These are phyloP conservation scores for Globisporangium acanthophoron DNA, from an alignment of 352 stramenopile genomes.

Conservation along the genomic window DNA sequence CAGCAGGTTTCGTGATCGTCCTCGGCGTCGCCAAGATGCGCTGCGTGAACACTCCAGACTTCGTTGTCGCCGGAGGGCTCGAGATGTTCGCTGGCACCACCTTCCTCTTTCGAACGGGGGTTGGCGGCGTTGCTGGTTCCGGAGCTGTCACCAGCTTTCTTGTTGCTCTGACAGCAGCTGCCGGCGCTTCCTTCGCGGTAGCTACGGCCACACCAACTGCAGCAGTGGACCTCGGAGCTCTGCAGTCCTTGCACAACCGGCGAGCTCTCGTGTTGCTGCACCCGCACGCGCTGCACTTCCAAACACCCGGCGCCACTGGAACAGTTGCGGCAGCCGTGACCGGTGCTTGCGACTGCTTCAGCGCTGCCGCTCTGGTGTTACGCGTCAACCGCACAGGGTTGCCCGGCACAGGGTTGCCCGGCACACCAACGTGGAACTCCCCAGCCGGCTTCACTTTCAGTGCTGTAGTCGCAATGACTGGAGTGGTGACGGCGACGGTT, in stretches of 20 bases:
- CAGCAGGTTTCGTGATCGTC: constrained; percentile 6
- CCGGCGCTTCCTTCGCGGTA: neutral
- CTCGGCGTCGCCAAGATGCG: constrained; percentile 14
- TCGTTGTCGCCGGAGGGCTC: constrained; percentile 4
- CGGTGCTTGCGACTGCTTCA: neutral
- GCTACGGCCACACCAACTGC: constrained; percentile 6
- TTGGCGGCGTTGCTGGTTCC: constrained; percentile 5
- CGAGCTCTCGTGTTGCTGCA: constrained; percentile 44
- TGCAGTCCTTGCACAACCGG: constrained; percentile 45
- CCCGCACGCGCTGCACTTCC: constrained; percentile 46
- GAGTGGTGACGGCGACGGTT: too few relatives aligned
- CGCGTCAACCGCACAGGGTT: neutral
- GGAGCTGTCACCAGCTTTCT: neutral
- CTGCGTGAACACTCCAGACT: neutral
- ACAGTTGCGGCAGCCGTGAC: constrained; percentile 14
- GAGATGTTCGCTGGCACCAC: neutral
- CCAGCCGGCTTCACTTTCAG: too few relatives aligned
- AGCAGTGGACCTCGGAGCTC: constrained; percentile 17
- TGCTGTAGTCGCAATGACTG: too few relatives aligned
- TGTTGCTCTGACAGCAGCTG: neutral
- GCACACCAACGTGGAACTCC: constrained; percentile 10
- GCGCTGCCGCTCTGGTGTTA: constrained; percentile 6
- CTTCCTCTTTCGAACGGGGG: neutral
- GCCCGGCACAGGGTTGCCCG: neutral
- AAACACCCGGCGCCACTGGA: constrained; percentile 20